Percentiles rank a stretch among this genome's conserved stretches.
phyloP scores from a whole-genome alignment of 352 stramenopile genomes.

The Stramenopiles sp. region DNA sequence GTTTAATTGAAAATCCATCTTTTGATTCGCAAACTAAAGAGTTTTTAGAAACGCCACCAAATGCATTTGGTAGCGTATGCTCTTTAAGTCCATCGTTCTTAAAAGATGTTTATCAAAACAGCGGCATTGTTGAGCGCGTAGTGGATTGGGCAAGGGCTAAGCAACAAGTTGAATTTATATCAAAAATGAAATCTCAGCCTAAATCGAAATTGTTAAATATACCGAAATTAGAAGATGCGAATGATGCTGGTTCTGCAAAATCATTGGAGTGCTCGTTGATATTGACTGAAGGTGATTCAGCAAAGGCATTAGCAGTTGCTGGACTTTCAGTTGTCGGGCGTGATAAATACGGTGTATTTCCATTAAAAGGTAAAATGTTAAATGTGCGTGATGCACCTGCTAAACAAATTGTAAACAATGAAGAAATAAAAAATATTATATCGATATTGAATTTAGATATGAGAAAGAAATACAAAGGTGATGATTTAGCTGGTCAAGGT shows the following conservation, averaged over 20 bases:
- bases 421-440: constrained; percentile 86
- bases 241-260: constrained; percentile 69
- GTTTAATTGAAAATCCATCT: constrained; percentile 85
- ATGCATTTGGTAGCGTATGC: constrained; percentile 63
- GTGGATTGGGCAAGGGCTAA: constrained; percentile 74
- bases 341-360: constrained; percentile 91
- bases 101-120: constrained; percentile 80
- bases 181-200: constrained; percentile 53
- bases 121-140: constrained; percentile 77
- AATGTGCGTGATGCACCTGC: constrained; percentile 98
- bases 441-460: constrained; percentile 92
- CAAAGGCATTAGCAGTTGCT: constrained; percentile 87
- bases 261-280: constrained; percentile 86
- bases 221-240: constrained; percentile 91
- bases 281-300: constrained; percentile 93
- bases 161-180: constrained; percentile 65
- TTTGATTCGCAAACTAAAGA: constrained; percentile 99
- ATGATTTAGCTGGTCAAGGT: constrained; percentile 32
- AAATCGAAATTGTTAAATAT: constrained; percentile 67
- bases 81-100: constrained; percentile 77
- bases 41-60: constrained; percentile 65
- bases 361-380: constrained; percentile 85
- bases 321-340: constrained; percentile 81
- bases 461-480: constrained; percentile 69
- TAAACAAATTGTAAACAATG: constrained; percentile 83